Base-by-base conservation (phyloP, 2,329 filamentous ascomycete species). In the Chaetomium sp. region DNA sequence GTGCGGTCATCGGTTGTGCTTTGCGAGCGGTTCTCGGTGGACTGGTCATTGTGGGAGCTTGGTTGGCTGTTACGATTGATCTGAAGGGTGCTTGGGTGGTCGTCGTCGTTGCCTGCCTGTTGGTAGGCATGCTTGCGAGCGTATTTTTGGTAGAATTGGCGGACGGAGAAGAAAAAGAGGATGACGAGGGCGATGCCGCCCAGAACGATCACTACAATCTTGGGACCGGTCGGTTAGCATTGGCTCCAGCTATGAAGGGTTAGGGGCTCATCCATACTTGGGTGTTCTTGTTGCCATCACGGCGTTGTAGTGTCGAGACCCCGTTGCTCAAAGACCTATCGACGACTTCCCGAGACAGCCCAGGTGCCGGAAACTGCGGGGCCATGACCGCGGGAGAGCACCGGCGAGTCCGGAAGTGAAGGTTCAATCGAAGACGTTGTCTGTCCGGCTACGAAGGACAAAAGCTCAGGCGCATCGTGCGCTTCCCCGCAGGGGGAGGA, bases 21-120 rank as follows among this genome's bases (percentile, higher is more conserved):
- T 42, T 42, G 56, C 9, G 53, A 57, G 45, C 66, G 66, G 29
- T 63, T 29, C 19, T 66, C 62, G 8, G 63, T 53, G 23, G 70
- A 29, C 27, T 62, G 35, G 70, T 57, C 27, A 16, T 71, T 67
- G 49, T 72, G 68, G 45, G 69, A 49, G 45, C 65, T 63, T 49
- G 64, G 60, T 29, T 67, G 65, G 47, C 55, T 58, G 9, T 25
- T 27, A 16, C 65, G 62, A 54, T 65, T 63, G 33, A 65, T 65
- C 45, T 69, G 63, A 27, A 58, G 57, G 13, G 59, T 67, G 33
- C 42, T 62, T 1, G 67, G 61, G 31, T 57, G 38, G n/a, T 53
- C 51, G 31, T 68, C 67, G 0, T 69, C 65, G 57, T 35, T 55
- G 6, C 57, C 38, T 4, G 67, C 62, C 13, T 33, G 61, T 7